Base-by-base conservation (phyloP, 805 yeast genomes). In the Wickerhamiella sorbophila region DNA sequence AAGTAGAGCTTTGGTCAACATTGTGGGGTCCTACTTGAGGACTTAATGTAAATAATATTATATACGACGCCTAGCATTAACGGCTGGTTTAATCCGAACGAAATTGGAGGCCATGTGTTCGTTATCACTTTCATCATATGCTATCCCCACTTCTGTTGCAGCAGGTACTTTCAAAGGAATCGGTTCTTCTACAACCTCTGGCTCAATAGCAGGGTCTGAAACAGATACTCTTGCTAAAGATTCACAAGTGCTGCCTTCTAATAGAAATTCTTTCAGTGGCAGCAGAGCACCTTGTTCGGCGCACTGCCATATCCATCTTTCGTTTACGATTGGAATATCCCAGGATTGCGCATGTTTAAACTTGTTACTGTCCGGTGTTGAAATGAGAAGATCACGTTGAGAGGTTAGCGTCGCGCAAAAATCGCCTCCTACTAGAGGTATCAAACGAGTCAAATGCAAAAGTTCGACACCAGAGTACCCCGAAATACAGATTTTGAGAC, bases 391-490 rank as follows among this genome's bases (percentile, higher is more conserved):
- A 49, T 79, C 80, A 33, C 80, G 62, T 9, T 63, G 59, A 4
- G 65, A 52, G 3, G 70, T 69, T 42, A 83, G 62, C 2, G 69
- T 62, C 0, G 69, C 72, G 37, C 67, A 61, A 41, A 68, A 66
- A 33, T 64, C 62, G 40, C 78, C 72, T 20, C 79, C 76, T 19
- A 80, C 51, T 22, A 69, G 54, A 16, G 62, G 52, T 6, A 84
- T 65, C 35, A 88, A 65, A 53, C 80, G 79, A 6, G 71, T 74
- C 10, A 80, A 54, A 59, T 84, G 94, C 33, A 81, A 60, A 15
- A 75, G 60, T 57, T 84, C 93, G 21, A 81, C 75, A 0, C 93
- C 94, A 17, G 75, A 69, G 56, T 79, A 84, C 3, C 94, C 94
- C 3, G 84, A 72, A 2, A 79, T 65, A 46, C 79, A 67, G 3